Percentiles rank a stretch among this genome's conserved stretches.
These are phyloP conservation scores for Eutrema salsugineum DNA, from an alignment of 441 rosid genomes.

Conservation along the genomic window DNA sequence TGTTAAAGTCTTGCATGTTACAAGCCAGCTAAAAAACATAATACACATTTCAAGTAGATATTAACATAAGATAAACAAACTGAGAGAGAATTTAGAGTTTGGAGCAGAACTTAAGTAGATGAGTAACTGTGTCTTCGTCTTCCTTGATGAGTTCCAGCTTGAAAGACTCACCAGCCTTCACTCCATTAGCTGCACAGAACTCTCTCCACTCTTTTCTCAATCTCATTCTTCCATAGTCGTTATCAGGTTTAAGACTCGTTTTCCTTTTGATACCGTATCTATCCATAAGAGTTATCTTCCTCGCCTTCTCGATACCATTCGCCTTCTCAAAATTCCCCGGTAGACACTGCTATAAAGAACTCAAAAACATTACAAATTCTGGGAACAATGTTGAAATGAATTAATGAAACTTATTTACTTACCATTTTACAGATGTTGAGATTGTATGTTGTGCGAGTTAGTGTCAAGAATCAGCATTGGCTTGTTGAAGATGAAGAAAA, in stretches of 20 bases:
- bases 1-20: background rate
- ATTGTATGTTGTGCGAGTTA: background rate
- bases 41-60: background rate
- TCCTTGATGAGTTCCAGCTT: slow-evolving; percentile 8
- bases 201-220: slow-evolving; percentile 18
- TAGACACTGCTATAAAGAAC: slow-evolving; percentile 3
- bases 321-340: background rate
- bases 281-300: slow-evolving; percentile 9
- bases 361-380: background rate
- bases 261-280: background rate
- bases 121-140: background rate
- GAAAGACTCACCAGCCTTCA: slow-evolving; percentile 2
- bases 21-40: background rate
- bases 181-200: slow-evolving; percentile 13
- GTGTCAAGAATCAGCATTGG: slow-evolving; percentile 11
- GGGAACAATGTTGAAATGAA: background rate
- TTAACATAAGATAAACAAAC: background rate
- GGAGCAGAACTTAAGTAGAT: slow-evolving; percentile 17
- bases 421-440: background rate
- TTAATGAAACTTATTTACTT: background rate
- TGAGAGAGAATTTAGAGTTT: background rate
- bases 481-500: background rate
- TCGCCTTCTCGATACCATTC: background rate
- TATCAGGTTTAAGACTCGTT: background rate
- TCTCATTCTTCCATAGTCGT: background rate